A percentile compares a stretch with the other conserved stretches of the same genome.
Evolutionary conservation across 306 rosid genomes (phyloP).

Genomic region (Vicia sativa): DNA sequence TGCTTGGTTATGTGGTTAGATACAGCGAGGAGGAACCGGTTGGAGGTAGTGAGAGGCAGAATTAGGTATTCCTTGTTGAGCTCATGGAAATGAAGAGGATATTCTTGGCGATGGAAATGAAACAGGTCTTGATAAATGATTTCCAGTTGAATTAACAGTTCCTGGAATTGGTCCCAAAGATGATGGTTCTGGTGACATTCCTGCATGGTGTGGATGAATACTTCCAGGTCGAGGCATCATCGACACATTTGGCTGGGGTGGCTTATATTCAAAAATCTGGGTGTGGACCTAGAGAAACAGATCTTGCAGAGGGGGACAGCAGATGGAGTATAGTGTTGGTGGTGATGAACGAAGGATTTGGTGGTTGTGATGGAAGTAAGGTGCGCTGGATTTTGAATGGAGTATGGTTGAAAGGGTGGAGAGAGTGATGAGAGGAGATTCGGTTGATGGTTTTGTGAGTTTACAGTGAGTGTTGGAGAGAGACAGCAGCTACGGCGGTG

Average conservation of each 20-base stretch:
- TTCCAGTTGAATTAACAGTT: conserved; percentile 41
- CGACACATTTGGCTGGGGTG: conserved; percentile 47
- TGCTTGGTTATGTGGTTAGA: too few relatives aligned
- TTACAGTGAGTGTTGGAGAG: too few relatives aligned
- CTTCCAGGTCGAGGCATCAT: conserved; percentile 40
- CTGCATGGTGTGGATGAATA: conserved; percentile 51
- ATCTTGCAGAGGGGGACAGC: conserved; percentile 38
- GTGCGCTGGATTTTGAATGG: too few relatives aligned
- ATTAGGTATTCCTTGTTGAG: conserved; percentile 58
- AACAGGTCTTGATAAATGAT: conserved; percentile 40
- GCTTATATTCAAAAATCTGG: conserved; percentile 47
- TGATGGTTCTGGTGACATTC: conserved; percentile 46
- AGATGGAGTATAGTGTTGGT: too few relatives aligned
- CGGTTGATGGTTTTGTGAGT: too few relatives aligned
- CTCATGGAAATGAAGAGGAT: conserved; percentile 43
- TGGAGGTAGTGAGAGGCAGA: conserved; percentile 47
- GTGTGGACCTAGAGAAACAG: conserved; percentile 47
- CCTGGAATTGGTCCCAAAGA: conserved; percentile 48
- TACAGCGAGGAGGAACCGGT: too few relatives aligned
- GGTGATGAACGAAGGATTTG: too few relatives aligned
- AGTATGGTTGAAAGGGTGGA: too few relatives aligned
- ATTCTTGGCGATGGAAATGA: conserved; percentile 50
- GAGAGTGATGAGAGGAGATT: too few relatives aligned
- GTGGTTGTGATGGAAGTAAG: too few relatives aligned
- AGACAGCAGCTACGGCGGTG: too few relatives aligned